Percentiles rank a stretch among this genome's conserved stretches.
Conservation (phyloP, 805 yeast species). For the Yarrowia phangngaensis region DNA sequence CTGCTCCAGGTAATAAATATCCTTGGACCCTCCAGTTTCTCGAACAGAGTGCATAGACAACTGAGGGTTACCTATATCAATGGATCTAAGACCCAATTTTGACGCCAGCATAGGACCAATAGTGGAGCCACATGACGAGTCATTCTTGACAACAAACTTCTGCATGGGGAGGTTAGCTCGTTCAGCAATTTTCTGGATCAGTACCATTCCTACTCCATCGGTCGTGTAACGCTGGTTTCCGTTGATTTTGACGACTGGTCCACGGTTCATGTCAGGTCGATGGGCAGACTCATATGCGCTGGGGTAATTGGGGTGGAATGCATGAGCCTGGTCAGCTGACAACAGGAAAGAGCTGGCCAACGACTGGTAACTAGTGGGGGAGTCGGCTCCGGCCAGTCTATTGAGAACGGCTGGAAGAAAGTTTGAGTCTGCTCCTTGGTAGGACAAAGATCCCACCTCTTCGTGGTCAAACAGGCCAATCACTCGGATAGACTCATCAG, state of each 20-base stretch:
- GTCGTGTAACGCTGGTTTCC: slow-evolving; percentile 96
- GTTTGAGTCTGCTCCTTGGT: slow-evolving; percentile 95
- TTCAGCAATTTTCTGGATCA: slow-evolving; percentile 69
- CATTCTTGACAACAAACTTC: slow-evolving; percentile 87
- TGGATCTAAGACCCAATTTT: slow-evolving; percentile 77
- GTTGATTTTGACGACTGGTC: slow-evolving; percentile 89
- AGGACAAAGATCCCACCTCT: slow-evolving; percentile 88
- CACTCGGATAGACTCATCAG: slow-evolving; percentile 60
- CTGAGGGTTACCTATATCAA: slow-evolving; percentile 90
- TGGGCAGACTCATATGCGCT: slow-evolving; percentile 72
- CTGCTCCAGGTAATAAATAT: slow-evolving; percentile 57
- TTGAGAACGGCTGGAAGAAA: slow-evolving; percentile 75
- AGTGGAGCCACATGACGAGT: slow-evolving; percentile 92
- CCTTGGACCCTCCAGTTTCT: slow-evolving; percentile 82
- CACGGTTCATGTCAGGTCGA: slow-evolving; percentile 75
- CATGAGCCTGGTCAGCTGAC: slow-evolving; percentile 96
- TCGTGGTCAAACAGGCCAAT: slow-evolving; percentile 91
- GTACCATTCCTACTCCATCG: slow-evolving; percentile 81
- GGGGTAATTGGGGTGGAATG: slow-evolving; percentile 88
- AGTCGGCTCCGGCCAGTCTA: slow-evolving; percentile 51
- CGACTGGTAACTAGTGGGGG: slow-evolving; percentile 34
- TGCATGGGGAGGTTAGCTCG: slow-evolving; percentile 75
- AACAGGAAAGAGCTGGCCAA: slow-evolving; percentile 68
- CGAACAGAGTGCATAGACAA: slow-evolving; percentile 90
- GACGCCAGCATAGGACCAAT: slow-evolving; percentile 93